These are phyloP conservation scores for Ensete ventricosum DNA, from an alignment of 176 grass and related monocot genomes.

Conservation along the genomic window DNA sequence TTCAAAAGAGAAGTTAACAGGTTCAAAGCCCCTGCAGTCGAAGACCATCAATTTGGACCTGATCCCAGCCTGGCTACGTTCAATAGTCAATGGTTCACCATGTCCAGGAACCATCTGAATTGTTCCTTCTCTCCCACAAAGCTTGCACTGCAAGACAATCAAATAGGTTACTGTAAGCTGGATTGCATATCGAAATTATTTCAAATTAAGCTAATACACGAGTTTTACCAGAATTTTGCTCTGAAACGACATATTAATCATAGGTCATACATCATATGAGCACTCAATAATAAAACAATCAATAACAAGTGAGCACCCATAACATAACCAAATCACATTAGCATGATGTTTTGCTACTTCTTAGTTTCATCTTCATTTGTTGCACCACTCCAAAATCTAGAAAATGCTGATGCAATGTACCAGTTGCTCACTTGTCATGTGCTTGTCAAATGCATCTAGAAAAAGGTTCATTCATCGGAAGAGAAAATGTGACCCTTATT, in stretches of 20 bases:
- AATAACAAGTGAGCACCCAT: no score
- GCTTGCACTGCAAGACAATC: conserved; percentile 67
- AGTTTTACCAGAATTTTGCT: no score
- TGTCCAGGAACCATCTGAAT: conserved; percentile 82
- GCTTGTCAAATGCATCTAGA: no score
- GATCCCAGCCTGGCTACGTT: conserved; percentile 45
- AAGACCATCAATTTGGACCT: conserved; percentile 68
- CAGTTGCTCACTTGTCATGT: no score
- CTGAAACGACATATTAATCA: no score
- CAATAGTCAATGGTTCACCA: conserved; percentile 55
- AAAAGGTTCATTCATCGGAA: no score
- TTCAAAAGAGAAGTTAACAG: conserved; percentile 63
- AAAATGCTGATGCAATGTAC: no score
- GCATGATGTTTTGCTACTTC: background rate
- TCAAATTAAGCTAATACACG: no score
- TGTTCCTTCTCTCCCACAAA: conserved; percentile 83
- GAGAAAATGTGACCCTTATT: no score
- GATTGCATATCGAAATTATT: background rate
- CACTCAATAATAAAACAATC: no score
- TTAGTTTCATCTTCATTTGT: conserved; percentile 4
- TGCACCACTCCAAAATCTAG: background rate
- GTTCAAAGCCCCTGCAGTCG: conserved; percentile 86
- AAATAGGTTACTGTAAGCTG: background rate
- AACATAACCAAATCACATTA: no score
- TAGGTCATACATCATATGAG: no score